Conservation (phyloP, 352 stramenopile species). For the Globisporangium paddicum region DNA sequence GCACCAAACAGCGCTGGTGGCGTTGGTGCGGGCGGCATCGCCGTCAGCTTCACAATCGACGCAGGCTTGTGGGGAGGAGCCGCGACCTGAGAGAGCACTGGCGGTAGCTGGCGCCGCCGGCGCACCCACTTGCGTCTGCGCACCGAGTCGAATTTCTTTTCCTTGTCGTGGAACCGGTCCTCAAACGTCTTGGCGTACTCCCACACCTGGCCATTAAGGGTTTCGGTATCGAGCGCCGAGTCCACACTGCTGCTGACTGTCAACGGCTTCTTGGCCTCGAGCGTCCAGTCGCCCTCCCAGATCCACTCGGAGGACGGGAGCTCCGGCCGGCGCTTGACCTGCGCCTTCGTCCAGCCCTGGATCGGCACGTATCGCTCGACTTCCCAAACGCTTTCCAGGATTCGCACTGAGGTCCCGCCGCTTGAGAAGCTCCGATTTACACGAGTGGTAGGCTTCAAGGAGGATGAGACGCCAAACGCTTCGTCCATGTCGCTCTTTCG, state of each 20-base stretch:
- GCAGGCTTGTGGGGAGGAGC: neutral
- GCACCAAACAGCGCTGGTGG: slow-evolving; percentile 13
- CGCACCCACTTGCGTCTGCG: slow-evolving; percentile 64
- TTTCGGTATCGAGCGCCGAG: slow-evolving; percentile 14
- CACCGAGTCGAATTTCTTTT: slow-evolving; percentile 72
- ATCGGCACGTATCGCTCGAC: slow-evolving; percentile 70
- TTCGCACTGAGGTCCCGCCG: slow-evolving; percentile 27
- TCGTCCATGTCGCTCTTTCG: slow-evolving; percentile 40
- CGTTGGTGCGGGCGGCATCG: neutral
- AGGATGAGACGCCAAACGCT: slow-evolving; percentile 25
- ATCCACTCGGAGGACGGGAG: slow-evolving; percentile 78
- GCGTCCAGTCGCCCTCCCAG: slow-evolving; percentile 69
- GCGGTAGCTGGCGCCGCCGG: slow-evolving; percentile 46
- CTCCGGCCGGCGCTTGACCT: slow-evolving; percentile 50
- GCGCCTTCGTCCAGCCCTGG: slow-evolving; percentile 60
- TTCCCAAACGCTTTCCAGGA: slow-evolving; percentile 70
- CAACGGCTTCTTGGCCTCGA: slow-evolving; percentile 29
- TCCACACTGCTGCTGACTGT: slow-evolving; percentile 20
- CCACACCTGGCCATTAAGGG: slow-evolving; percentile 18
- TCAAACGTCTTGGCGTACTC: slow-evolving; percentile 71
- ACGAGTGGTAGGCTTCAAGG: neutral
- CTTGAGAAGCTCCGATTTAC: neutral
- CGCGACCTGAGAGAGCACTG: slow-evolving; percentile 25
- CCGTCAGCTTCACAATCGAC: neutral
- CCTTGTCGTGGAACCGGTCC: slow-evolving; percentile 67